Evolutionary conservation across 2,329 filamentous ascomycete genomes (phyloP), one percentile per base, ranked within the genome.

Genomic region (Stagonosporopsis chrysanthemi): DNA sequence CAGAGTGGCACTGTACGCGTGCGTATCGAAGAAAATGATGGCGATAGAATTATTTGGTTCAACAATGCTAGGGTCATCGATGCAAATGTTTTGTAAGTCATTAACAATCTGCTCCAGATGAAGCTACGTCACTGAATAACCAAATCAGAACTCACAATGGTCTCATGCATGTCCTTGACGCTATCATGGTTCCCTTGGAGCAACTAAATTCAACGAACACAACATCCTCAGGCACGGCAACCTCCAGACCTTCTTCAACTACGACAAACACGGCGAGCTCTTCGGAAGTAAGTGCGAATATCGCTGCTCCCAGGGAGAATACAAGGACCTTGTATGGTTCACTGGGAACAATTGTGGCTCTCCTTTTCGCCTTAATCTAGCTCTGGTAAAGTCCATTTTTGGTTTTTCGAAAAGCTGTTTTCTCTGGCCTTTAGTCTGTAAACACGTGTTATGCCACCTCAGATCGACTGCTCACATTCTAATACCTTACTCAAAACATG

Each of bases 31-130:
- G 66, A 64, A 1, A 39, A 41, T 15, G 54, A 59, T 4, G 52
- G 33, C 6, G 52, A 56, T 6, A 48, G 58, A 31, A 39, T 54
- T 12, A 62, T 66, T 22, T 69, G 56, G 48, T 69, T 69, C 43
- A 69, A 67, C 33, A 69, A 69, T 42, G 66, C 64, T 11, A 67
- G 59, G 43, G 50, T 67, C 14, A 39, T 69, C 5, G 52, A 69
- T 44, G 63, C 63, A 7, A 69, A 69, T 54, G 63, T 69, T 2
- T 42, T 67, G 66, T 69, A 53, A 60, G 64, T 65, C 9, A 8
- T 15, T 2, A 45, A 11, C 12, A 7, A 6, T 6, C 12, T 22
- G 3, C 3, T 6, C 24, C 12, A 6, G 4, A 4, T n/a, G 9
- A n/a, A 28, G 11, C 1, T 28, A 12, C 19, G 1, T 4, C 23